phyloP scores from a whole-genome alignment of 2,329 filamentous ascomycete species.

The Pseudogymnoascus sp. region DNA sequence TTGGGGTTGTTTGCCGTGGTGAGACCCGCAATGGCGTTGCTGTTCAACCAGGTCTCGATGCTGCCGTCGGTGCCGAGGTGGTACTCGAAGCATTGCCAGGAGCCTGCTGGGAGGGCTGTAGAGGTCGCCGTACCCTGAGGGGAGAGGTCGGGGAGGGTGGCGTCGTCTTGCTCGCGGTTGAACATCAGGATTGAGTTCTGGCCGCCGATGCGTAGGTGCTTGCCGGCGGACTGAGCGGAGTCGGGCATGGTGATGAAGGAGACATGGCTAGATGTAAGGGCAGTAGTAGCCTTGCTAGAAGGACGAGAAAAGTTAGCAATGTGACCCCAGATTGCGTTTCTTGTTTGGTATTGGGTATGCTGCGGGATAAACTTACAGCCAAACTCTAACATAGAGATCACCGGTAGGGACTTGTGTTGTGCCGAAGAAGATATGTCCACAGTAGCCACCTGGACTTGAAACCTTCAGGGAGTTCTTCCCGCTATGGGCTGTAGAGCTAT shows the following conservation, averaged over 20 bases:
- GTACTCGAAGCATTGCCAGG: slow-evolving; percentile 55
- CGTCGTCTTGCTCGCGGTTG: slow-evolving; percentile 55
- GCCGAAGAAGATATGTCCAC: slow-evolving; percentile 54
- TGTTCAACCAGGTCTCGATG: slow-evolving; percentile 54
- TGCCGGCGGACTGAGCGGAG: slow-evolving; percentile 43
- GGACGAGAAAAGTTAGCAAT: slow-evolving; percentile 19
- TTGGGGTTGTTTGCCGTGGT: slow-evolving; percentile 43
- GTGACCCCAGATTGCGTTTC: slow-evolving; percentile 10
- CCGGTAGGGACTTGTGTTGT: slow-evolving; percentile 47
- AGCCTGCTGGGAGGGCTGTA: slow-evolving; percentile 39
- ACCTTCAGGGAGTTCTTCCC: slow-evolving; percentile 48
- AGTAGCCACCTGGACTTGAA: slow-evolving; percentile 45
- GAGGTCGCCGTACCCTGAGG: slow-evolving; percentile 51
- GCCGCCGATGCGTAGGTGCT: slow-evolving; percentile 54
- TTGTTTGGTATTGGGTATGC: not conserved
- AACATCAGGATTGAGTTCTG: slow-evolving; percentile 55
- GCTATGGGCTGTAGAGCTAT: slow-evolving; percentile 47
- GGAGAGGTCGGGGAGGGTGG: slow-evolving; percentile 52
- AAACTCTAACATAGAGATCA: slow-evolving; percentile 50
- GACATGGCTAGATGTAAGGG: slow-evolving; percentile 51
- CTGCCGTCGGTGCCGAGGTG: slow-evolving; percentile 49
- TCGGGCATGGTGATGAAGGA: slow-evolving; percentile 58
- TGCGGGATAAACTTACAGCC: slow-evolving; percentile 38
- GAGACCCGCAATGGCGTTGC: slow-evolving; percentile 41
- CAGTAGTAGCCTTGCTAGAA: slow-evolving; percentile 44